Evolutionary conservation across 495 filamentous ascomycete genomes (phyloP).

Genomic region (Hypoxylon perforatum): DNA sequence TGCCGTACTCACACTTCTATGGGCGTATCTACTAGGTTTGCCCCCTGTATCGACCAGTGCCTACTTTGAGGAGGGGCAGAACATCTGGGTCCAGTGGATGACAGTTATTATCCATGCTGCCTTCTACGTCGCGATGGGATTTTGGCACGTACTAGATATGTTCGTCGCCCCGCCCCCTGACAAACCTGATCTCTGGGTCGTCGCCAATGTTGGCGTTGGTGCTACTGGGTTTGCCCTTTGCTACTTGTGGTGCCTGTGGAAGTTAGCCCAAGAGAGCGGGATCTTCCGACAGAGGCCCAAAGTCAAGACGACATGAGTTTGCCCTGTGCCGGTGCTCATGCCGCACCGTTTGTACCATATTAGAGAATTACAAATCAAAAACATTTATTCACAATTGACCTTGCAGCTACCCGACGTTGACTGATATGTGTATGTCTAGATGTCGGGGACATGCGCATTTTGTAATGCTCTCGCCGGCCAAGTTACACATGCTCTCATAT

Average conservation of each 20-base stretch:
- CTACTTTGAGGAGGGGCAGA: constrained; percentile 65
- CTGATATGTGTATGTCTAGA: not conserved
- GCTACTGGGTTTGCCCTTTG: constrained; percentile 85
- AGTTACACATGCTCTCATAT: not conserved
- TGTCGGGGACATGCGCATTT: not conserved
- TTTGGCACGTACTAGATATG: constrained; percentile 81
- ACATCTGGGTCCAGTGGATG: constrained; percentile 58
- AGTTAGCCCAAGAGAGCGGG: constrained; percentile 70
- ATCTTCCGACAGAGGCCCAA: constrained; percentile 51
- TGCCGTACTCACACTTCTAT: constrained; percentile 80
- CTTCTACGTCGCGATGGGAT: constrained; percentile 80
- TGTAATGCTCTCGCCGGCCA: not conserved
- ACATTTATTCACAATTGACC: not conserved
- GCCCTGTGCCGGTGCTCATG: not conserved
- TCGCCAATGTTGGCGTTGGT: constrained; percentile 86
- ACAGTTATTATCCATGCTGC: constrained; percentile 75
- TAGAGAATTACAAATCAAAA: constrained; percentile 21
- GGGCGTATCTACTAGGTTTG: constrained; percentile 89
- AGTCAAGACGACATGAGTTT: constrained; percentile 51
- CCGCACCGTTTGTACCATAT: constrained; percentile 18
- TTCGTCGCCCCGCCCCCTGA: constrained; percentile 71
- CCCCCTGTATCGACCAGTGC: constrained; percentile 78
- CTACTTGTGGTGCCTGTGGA: constrained; percentile 89
- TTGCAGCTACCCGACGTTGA: constrained; percentile 1
- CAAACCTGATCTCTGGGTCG: constrained; percentile 95